Percentiles rank a stretch among this genome's conserved stretches.
Evolutionary conservation across 2,329 filamentous ascomycete species (phyloP).

Genomic region (Phialophora expanda): DNA sequence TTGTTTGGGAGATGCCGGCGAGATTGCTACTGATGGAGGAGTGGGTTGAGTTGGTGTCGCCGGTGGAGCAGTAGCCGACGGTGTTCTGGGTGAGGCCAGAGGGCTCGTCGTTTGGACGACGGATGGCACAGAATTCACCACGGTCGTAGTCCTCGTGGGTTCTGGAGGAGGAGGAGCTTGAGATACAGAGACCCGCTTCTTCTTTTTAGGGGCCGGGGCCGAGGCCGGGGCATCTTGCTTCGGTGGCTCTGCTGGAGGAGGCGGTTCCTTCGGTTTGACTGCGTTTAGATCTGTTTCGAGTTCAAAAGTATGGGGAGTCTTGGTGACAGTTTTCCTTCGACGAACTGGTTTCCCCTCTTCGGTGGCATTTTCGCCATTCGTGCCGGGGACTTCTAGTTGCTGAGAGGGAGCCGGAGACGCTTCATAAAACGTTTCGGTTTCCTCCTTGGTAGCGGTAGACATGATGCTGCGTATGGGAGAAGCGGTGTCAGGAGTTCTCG

Average conservation of each 20-base stretch:
- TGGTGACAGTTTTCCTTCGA: slow-evolving; percentile 35
- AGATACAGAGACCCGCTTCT: slow-evolving; percentile 30
- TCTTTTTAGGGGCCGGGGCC: slow-evolving; percentile 30
- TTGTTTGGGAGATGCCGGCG: slow-evolving; percentile 23
- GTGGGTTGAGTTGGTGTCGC: slow-evolving; percentile 9
- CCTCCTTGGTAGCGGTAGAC: slow-evolving; percentile 16
- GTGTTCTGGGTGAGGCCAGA: slow-evolving; percentile 9
- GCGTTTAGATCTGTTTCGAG: slow-evolving; percentile 31
- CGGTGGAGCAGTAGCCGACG: background rate
- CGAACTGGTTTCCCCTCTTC: slow-evolving; percentile 31
- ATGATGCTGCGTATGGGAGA: slow-evolving; percentile 25
- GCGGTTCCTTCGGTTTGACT: slow-evolving; percentile 27
- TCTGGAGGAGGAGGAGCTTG: slow-evolving; percentile 20
- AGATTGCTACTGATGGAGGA: slow-evolving; percentile 6
- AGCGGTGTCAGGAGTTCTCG: slow-evolving; percentile 22
- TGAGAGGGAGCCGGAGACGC: slow-evolving; percentile 22
- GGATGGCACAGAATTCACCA: slow-evolving; percentile 24
- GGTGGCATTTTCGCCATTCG: slow-evolving; percentile 18
- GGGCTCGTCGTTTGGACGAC: slow-evolving; percentile 16
- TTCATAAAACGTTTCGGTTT: slow-evolving; percentile 21
- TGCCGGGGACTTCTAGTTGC: slow-evolving; percentile 21
- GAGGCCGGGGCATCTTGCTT: slow-evolving; percentile 13
- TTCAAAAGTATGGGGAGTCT: slow-evolving; percentile 35
- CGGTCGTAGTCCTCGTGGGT: slow-evolving; percentile 9
- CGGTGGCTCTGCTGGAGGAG: slow-evolving; percentile 15